Evolutionary conservation across 306 rosid species (phyloP).

Genomic region (Castanopsis chinensis): DNA sequence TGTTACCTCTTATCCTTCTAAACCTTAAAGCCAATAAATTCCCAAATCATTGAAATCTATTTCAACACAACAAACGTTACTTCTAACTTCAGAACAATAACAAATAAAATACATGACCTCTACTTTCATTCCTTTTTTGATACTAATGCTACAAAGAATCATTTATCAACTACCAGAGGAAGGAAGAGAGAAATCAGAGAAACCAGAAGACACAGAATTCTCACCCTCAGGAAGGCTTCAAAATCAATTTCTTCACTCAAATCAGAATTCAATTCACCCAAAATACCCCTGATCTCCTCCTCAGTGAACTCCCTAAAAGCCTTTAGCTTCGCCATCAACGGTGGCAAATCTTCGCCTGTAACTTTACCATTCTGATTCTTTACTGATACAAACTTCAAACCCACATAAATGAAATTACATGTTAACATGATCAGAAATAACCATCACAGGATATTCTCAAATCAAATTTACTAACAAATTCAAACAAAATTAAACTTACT

Average conservation of each 20-base stretch:
- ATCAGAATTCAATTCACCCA: constrained; percentile 58
- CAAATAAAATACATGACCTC: not conserved
- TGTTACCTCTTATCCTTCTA: constrained; percentile 7
- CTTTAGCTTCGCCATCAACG: constrained; percentile 63
- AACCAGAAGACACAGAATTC: constrained; percentile 17
- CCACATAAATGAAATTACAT: constrained; percentile 14
- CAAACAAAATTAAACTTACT: constrained; percentile 43
- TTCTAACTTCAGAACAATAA: constrained; percentile 3
- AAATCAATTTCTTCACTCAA: constrained; percentile 71
- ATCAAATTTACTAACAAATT: constrained; percentile 4
- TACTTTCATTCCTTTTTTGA: not conserved
- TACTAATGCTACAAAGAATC: not conserved
- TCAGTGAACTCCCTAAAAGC: constrained; percentile 61
- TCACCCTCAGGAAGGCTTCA: constrained; percentile 83
- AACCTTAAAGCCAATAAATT: constrained; percentile 17
- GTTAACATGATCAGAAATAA: constrained; percentile 10
- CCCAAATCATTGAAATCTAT: constrained; percentile 9
- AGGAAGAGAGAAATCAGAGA: not conserved
- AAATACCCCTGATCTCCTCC: constrained; percentile 62
- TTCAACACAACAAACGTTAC: not conserved
- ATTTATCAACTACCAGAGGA: not conserved
- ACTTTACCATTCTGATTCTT: constrained; percentile 76
- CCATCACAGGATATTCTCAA: not conserved
- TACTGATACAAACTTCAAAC: constrained; percentile 48
- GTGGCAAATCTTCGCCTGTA: constrained; percentile 63